Evolutionary conservation across 2,329 filamentous ascomycete species (phyloP).

Genomic region (Setomelanomma holmii): DNA sequence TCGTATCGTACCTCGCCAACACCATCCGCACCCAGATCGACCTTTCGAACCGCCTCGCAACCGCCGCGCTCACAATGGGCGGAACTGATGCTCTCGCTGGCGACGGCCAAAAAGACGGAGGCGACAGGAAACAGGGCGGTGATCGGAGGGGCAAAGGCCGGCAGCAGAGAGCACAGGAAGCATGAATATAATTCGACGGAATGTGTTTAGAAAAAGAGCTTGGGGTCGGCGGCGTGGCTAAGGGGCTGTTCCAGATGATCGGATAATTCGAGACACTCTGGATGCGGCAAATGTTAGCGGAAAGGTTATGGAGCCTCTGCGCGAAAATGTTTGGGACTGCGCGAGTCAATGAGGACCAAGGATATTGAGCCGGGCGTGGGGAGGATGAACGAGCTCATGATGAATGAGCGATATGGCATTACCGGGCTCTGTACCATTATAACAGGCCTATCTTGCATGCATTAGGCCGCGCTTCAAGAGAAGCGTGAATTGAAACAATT

Average conservation of each 20-base stretch:
- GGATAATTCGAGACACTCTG: background rate
- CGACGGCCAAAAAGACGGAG: constrained; percentile 44
- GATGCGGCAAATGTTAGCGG: background rate
- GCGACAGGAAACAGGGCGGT: constrained; percentile 37
- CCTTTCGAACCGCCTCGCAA: constrained; percentile 91
- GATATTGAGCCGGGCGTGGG: background rate
- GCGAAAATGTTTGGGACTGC: background rate
- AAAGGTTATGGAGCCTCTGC: background rate
- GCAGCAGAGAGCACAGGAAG: constrained; percentile 42
- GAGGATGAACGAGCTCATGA: background rate
- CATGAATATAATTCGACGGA: constrained; percentile 31
- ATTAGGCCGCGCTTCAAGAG: constrained; percentile 17
- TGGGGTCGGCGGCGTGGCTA: constrained; percentile 30
- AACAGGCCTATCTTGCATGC: constrained; percentile 17
- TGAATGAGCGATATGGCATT: background rate
- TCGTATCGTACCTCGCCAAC: constrained; percentile 98
- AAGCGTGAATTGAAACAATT: constrained; percentile 19
- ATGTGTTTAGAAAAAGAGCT: constrained; percentile 21
- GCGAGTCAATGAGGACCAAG: background rate
- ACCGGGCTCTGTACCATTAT: constrained; percentile 17
- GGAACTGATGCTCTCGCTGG: constrained; percentile 47
- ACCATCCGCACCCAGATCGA: constrained; percentile 99
- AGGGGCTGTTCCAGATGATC: constrained; percentile 7
- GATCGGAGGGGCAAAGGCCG: constrained; percentile 42
- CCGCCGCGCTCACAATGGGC: constrained; percentile 59